These are phyloP conservation scores for Ophiostoma sp. DNA, from an alignment of 2,329 filamentous ascomycete genomes.

Conservation along the genomic window DNA sequence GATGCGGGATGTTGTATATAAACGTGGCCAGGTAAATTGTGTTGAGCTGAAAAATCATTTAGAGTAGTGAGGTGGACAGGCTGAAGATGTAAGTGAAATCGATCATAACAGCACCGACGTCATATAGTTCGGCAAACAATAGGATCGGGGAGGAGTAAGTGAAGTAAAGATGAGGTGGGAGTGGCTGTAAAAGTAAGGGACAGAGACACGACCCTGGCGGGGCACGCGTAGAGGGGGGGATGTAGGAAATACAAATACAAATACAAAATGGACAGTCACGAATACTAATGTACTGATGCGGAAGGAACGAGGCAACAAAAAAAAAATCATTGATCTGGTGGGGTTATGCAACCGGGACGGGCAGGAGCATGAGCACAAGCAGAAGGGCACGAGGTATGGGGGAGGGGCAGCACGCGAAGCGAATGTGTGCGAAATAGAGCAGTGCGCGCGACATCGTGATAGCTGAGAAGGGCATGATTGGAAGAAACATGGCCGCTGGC, in stretches of 20 bases:
- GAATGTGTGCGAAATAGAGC: constrained; percentile 19
- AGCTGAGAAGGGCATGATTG: constrained; percentile 28
- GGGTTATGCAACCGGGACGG: background rate
- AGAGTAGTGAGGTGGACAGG: background rate
- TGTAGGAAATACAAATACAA: constrained; percentile 14
- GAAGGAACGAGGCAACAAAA: constrained; percentile 8
- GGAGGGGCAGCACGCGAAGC: constrained; percentile 16
- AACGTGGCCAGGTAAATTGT: background rate
- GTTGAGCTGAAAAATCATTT: background rate
- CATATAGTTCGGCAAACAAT: background rate
- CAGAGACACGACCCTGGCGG: constrained; percentile 15
- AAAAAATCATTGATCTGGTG: background rate
- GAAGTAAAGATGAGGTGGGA: background rate
- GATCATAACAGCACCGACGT: constrained; percentile 12
- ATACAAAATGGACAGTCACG: background rate
- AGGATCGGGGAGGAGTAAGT: background rate
- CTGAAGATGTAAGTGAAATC: background rate
- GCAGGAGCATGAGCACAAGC: constrained; percentile 5
- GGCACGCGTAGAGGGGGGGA: constrained; percentile 19
- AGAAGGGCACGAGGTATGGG: constrained; percentile 19
- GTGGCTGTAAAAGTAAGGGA: background rate
- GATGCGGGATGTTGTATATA: background rate
- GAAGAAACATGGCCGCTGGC: constrained; percentile 21
- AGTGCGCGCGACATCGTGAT: constrained; percentile 27
- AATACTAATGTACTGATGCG: constrained; percentile 1